These are phyloP conservation scores for Fusarium torreyae DNA, from an alignment of 2,329 filamentous ascomycete genomes.

Conservation along the genomic window DNA sequence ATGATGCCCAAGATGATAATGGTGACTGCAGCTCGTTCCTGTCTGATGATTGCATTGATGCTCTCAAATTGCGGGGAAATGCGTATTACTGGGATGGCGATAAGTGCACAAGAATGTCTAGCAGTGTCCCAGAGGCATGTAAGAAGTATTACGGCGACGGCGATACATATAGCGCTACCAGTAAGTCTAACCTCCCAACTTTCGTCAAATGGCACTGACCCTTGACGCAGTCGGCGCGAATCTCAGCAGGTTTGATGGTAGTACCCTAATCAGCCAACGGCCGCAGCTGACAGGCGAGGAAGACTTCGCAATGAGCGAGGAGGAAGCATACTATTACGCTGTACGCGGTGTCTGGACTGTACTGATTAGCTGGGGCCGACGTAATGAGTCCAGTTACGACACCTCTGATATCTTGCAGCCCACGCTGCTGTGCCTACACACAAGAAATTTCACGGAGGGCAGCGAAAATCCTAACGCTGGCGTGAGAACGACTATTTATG, in stretches of 20 bases:
- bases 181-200: constrained; percentile 8
- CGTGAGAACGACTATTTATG: constrained; percentile 7
- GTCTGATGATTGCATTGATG: constrained; percentile 17
- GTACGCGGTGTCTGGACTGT: constrained; percentile 31
- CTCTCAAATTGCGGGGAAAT: not conserved
- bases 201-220: not conserved
- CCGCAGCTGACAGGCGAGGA: not conserved
- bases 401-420: constrained; percentile 16
- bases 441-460: constrained; percentile 27
- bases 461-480: constrained; percentile 23
- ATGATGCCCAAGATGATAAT: constrained; percentile 23
- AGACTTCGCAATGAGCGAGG: constrained; percentile 9
- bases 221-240: constrained; percentile 5
- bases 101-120: not conserved
- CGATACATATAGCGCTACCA: not conserved
- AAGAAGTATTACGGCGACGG: constrained; percentile 14
- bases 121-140: constrained; percentile 6
- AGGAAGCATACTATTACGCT: constrained; percentile 25
- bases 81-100: not conserved
- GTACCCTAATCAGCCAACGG: constrained; percentile 9
- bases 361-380: constrained; percentile 28
- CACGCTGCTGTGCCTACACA: constrained; percentile 21
- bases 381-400: not conserved
- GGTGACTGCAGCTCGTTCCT: constrained; percentile 31
- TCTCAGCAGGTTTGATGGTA: constrained; percentile 14